Conservation (phyloP, 331 rosid species). For the Dryas integrifolia region DNA sequence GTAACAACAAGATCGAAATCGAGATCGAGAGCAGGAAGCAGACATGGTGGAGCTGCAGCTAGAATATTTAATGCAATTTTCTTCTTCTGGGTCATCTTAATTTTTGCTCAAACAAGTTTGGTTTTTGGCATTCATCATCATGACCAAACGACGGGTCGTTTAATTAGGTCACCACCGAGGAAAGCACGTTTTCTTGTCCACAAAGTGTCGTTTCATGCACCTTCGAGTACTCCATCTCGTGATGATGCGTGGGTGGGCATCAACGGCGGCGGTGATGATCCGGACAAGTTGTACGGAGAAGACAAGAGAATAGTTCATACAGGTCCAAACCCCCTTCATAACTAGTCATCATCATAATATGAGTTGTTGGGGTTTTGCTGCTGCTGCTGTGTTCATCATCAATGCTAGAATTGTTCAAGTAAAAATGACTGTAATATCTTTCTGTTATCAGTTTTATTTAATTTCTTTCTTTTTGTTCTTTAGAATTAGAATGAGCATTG, state of each 20-base stretch:
- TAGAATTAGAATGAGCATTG: constrained; percentile 37
- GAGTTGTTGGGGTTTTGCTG: neutral
- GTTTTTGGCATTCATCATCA: neutral
- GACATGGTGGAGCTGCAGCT: constrained; percentile 10
- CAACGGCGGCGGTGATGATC: constrained; percentile 18
- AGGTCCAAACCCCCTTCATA: constrained; percentile 97
- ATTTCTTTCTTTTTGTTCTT: constrained; percentile 13
- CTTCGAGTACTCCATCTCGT: constrained; percentile 22
- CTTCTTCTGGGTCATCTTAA: constrained; percentile 55
- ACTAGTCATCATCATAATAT: constrained; percentile 32
- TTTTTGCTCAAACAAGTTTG: constrained; percentile 43
- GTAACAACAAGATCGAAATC: constrained; percentile 25
- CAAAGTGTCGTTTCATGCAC: constrained; percentile 42
- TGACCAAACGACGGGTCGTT: neutral
- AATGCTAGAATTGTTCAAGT: neutral
- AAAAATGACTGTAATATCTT: constrained; percentile 24
- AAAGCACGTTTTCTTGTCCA: constrained; percentile 24
- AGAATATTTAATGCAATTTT: constrained; percentile 30
- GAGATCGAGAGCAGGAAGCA: constrained; percentile 32
- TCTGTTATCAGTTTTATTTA: constrained; percentile 10
- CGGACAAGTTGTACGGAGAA: constrained; percentile 40
- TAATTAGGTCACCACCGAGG: constrained; percentile 25
- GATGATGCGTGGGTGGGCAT: constrained; percentile 8
- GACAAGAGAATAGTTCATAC: constrained; percentile 74
- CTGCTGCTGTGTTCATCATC: neutral